Evolutionary conservation across 2,329 filamentous ascomycete genomes (phyloP).

Genomic region (Claviceps africana): DNA sequence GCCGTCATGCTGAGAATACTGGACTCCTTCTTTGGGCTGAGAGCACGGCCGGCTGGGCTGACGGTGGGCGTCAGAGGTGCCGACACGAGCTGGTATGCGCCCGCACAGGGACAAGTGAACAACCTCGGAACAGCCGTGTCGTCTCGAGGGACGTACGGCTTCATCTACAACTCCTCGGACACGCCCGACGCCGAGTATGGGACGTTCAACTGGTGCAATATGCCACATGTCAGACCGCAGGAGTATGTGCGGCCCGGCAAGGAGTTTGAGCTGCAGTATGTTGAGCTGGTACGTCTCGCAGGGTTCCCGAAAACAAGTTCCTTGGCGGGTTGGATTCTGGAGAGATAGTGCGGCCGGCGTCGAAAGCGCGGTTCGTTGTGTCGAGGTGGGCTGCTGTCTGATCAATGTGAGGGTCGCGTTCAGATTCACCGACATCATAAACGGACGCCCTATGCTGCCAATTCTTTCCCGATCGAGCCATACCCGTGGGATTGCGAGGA

Average conservation of each 20-base stretch:
- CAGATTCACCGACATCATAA: constrained; percentile 75
- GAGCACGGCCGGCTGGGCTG: neutral
- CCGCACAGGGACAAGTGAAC: constrained; percentile 42
- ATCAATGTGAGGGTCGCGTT: neutral
- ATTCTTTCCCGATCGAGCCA: constrained; percentile 60
- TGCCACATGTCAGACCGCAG: constrained; percentile 60
- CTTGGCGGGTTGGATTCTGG: no score
- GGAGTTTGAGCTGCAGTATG: constrained; percentile 56
- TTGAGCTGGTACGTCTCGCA: constrained; percentile 48
- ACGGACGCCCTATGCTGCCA: constrained; percentile 64
- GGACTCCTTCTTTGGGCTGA: neutral
- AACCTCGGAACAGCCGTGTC: constrained; percentile 43
- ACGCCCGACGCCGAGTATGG: constrained; percentile 44
- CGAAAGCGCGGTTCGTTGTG: neutral
- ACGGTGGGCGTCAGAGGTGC: constrained; percentile 6
- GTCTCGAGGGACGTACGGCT: constrained; percentile 53
- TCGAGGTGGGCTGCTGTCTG: neutral
- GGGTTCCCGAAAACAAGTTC: no score
- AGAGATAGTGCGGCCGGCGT: neutral
- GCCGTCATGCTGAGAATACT: neutral
- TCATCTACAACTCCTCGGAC: constrained; percentile 55
- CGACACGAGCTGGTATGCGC: constrained; percentile 44
- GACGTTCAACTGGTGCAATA: constrained; percentile 72
- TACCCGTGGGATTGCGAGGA: constrained; percentile 63
- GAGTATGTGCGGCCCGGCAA: constrained; percentile 45